Evolutionary conservation across 345 rosid genomes (phyloP).

Genomic region (Zanthoxylum bungeanum): DNA sequence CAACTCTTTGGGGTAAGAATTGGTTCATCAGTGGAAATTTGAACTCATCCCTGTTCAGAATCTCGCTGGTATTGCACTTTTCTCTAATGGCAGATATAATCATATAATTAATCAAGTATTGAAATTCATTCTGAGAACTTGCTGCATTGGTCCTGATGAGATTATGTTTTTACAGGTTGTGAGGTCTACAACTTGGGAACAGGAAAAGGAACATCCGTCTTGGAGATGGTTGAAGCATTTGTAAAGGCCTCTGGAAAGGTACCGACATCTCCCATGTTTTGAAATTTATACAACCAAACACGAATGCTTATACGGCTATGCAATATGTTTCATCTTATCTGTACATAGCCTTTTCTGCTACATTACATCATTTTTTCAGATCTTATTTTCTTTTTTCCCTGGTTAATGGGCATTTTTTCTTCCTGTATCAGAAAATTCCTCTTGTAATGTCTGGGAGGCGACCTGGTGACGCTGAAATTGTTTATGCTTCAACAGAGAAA

Average conservation of each 20-base stretch:
- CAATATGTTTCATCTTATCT: too few species aligned
- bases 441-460: slow-evolving; percentile 67
- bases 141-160: not conserved
- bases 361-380: not conserved
- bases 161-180: slow-evolving; percentile 47
- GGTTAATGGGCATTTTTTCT: not conserved
- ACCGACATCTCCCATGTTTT: not conserved
- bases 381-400: not conserved
- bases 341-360: not conserved
- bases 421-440: slow-evolving; percentile 64
- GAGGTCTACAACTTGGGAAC: slow-evolving; percentile 96
- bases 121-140: too few species aligned
- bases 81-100: not conserved
- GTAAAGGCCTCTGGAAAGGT: slow-evolving; percentile 98
- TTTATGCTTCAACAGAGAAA: slow-evolving; percentile 80
- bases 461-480: slow-evolving; percentile 83
- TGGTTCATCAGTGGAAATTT: not conserved
- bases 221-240: slow-evolving; percentile 92
- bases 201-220: slow-evolving; percentile 92
- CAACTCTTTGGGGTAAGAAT: not conserved
- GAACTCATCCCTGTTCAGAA: not conserved
- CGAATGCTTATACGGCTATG: too few species aligned
- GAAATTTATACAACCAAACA: not conserved
- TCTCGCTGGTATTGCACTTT: not conserved
- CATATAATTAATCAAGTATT: not conserved